Percentiles rank a stretch among this genome's conserved stretches.
These are phyloP conservation scores for Aspergillus chevalieri DNA, from an alignment of 2,329 filamentous ascomycete species.

Conservation along the genomic window DNA sequence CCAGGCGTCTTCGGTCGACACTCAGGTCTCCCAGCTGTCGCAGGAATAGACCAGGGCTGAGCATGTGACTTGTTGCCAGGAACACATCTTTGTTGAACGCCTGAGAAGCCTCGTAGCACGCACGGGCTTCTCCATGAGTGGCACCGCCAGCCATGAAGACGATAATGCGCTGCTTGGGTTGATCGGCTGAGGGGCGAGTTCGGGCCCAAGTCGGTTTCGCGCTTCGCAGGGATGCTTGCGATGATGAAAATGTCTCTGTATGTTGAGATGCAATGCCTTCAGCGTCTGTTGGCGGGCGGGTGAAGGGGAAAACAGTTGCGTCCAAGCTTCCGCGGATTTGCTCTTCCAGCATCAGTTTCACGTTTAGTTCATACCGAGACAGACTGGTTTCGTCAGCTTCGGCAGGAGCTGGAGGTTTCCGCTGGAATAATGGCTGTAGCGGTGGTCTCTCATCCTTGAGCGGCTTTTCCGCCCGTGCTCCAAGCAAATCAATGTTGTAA, in stretches of 20 bases:
- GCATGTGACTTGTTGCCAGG: constrained; percentile 85
- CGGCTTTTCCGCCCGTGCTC: constrained; percentile 63
- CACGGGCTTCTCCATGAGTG: constrained; percentile 82
- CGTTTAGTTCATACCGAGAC: constrained; percentile 75
- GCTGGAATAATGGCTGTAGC: constrained; percentile 63
- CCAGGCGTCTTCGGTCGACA: constrained; percentile 65
- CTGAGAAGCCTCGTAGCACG: constrained; percentile 79
- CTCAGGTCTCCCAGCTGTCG: constrained; percentile 76
- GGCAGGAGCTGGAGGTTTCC: constrained; percentile 50
- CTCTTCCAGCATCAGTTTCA: constrained; percentile 79
- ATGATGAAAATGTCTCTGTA: constrained; percentile 38
- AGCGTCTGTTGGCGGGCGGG: constrained; percentile 57
- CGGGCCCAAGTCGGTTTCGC: constrained; percentile 95
- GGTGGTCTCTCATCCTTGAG: constrained; percentile 71
- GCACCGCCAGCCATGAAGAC: constrained; percentile 94
- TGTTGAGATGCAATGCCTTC: constrained; percentile 40
- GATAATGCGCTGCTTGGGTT: constrained; percentile 84
- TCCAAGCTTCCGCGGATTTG: constrained; percentile 63
- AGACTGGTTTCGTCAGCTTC: constrained; percentile 72
- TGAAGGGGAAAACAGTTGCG: constrained; percentile 62
- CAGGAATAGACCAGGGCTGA: constrained; percentile 75
- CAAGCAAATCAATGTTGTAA: constrained; percentile 70
- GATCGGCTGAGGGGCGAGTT: constrained; percentile 63
- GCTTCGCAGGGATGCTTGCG: constrained; percentile 72
- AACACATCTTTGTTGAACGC: constrained; percentile 74